Base-by-base conservation (phyloP, 148 eudicot species). In the Dianthus caryophyllus region DNA sequence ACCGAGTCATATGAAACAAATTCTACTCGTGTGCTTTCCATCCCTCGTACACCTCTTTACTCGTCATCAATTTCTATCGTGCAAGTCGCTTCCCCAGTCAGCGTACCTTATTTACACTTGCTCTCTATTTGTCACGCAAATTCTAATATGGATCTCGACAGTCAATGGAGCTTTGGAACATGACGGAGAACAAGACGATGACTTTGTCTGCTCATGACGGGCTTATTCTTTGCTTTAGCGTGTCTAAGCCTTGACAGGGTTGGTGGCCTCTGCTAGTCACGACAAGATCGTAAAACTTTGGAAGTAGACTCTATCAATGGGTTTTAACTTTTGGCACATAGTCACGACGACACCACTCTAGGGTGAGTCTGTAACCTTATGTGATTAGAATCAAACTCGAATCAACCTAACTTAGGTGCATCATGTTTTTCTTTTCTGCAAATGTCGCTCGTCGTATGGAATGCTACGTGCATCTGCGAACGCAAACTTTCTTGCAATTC, bases 101-200 rank as follows among this genome's bases (percentile, higher is more conserved):
- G n/a, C n/a, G n/a, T n/a, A n/a, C n/a, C 17, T 25, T 15, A 26
- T 51, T 46, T 64, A 4, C 8, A 18, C 38, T 18, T 21, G 22
- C 15, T 50, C 14, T 46, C 68, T 24, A 12, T 21, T 18, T 31
- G 20, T 48, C n/a, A 26, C 48, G 17, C 9, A 14, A 8, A 72
- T 6, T 25, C 41, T 44, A 9, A 31, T 29, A 47, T 36, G 21
- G 43, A 66, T 27, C 50, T 41, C 6, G 24, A 54, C 58, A 91
- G 97, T 86, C 88, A 41, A 67, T 91, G 80, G 97, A 91, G 92
- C 93, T 88, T 2, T 91, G 97, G 97, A 83, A 88, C 82, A 88
- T 87, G 97, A 69, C 73, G 5, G 97, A 88, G 78, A 76, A 71
- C 64, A 76, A 76, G 82, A 91, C 88, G 0, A 91, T 87, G 96